These are phyloP conservation scores for Paramyrothecium roridum DNA, from an alignment of 2,329 filamentous ascomycete species.

Conservation along the genomic window DNA sequence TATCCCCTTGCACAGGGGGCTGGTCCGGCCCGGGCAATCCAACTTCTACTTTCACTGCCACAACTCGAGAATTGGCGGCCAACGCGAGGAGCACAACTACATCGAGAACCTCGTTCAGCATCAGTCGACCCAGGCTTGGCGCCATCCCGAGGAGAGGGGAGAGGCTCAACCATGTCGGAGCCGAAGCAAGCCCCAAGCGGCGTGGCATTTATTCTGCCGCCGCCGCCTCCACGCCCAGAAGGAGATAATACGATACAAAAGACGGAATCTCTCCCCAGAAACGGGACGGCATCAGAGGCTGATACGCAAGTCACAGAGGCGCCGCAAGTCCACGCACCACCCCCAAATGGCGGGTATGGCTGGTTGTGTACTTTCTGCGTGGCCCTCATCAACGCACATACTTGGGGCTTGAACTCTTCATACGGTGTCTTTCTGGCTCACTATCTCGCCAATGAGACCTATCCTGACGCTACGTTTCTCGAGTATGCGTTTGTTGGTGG, in stretches of 20 bases:
- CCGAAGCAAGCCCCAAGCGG: neutral
- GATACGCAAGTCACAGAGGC: neutral
- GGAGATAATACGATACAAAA: neutral
- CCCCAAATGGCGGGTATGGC: slow-evolving; percentile 47
- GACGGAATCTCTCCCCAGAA: neutral
- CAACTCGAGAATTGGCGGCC: too few relatives aligned
- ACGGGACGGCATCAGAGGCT: neutral
- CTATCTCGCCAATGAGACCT: slow-evolving; percentile 52
- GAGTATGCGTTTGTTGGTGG: slow-evolving; percentile 68
- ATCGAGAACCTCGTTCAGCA: too few relatives aligned
- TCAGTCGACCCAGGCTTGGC: too few relatives aligned
- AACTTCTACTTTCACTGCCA: too few relatives aligned
- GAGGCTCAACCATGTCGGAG: neutral
- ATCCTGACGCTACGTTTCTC: slow-evolving; percentile 56
- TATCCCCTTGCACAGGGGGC: too few relatives aligned
- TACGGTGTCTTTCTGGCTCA: slow-evolving; percentile 47
- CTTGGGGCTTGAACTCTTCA: slow-evolving; percentile 39
- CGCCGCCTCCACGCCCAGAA: neutral
- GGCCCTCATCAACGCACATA: slow-evolving; percentile 58
- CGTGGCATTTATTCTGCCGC: neutral
- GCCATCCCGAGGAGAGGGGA: too few relatives aligned
- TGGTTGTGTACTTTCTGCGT: slow-evolving; percentile 28
- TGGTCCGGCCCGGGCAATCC: too few relatives aligned
- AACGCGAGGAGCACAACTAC: too few relatives aligned
- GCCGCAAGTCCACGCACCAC: neutral